Evolutionary conservation across 768 basidiomycete species (phyloP).

Genomic region (Lactifluus echinatus): DNA sequence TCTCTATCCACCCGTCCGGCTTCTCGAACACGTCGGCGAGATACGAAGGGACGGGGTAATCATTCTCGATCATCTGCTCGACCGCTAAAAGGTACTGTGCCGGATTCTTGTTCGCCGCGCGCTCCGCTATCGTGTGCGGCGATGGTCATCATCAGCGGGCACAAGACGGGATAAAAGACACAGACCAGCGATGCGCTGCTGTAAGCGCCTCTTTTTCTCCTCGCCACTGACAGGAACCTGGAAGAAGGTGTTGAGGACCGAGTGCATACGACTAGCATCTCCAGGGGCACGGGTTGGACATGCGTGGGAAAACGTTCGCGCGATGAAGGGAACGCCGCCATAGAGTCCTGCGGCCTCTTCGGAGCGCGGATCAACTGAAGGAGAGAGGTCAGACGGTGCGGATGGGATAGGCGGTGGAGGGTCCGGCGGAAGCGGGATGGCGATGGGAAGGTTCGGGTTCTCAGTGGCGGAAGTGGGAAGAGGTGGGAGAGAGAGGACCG

Average conservation of each 20-base stretch:
- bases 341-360: slow-evolving; percentile 19
- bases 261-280: slow-evolving; percentile 77
- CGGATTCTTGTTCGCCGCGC: slow-evolving; percentile 53
- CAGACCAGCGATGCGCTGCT: slow-evolving; percentile 35
- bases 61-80: slow-evolving; percentile 90
- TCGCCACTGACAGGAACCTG: slow-evolving; percentile 68
- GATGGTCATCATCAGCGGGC: neutral
- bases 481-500: slow-evolving; percentile 62
- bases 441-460: slow-evolving; percentile 48
- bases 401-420: slow-evolving; percentile 14
- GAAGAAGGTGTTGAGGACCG: slow-evolving; percentile 76
- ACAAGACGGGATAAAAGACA: neutral
- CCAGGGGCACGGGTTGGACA: slow-evolving; percentile 92
- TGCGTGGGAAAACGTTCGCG: slow-evolving; percentile 81
- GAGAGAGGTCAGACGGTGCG: slow-evolving; percentile 20
- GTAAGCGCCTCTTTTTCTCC: slow-evolving; percentile 63
- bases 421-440: slow-evolving; percentile 34
- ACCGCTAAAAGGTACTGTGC: slow-evolving; percentile 63
- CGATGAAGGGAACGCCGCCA: slow-evolving; percentile 52
- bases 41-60: slow-evolving; percentile 85
- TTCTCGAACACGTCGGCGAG: slow-evolving; percentile 63
- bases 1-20: slow-evolving; percentile 74
- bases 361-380: neutral
- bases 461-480: slow-evolving; percentile 58
- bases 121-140: slow-evolving; percentile 44